Conservation (phyloP, 1,284 basidiomycete genomes). For the Uromyces viciae-fabae region DNA sequence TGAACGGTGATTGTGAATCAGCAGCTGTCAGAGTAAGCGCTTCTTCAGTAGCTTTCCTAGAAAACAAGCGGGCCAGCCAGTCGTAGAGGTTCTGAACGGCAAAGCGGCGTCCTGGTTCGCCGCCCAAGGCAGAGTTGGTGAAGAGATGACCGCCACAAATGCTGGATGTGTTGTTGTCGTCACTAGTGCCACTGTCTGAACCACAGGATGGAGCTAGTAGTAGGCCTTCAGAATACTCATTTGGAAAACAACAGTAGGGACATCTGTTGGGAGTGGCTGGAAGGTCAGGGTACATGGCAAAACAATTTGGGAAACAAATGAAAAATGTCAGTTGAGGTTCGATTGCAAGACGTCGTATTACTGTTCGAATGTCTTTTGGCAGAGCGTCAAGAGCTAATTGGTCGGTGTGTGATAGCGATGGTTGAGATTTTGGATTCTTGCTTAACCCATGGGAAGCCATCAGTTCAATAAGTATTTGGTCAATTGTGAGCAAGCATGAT, state of each 20-base stretch:
- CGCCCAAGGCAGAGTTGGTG: not conserved
- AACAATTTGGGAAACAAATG: not conserved
- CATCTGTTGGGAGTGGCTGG: not conserved
- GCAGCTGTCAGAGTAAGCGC: not conserved
- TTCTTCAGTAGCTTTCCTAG: not conserved
- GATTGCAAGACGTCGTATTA: not conserved
- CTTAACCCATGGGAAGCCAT: not conserved
- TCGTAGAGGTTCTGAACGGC: not conserved
- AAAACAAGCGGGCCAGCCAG: constrained; percentile 12
- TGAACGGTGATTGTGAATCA: not conserved
- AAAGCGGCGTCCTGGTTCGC: not conserved
- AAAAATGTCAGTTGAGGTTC: not conserved
- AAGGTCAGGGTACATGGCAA: constrained; percentile 18
- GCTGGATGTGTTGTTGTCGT: not conserved
- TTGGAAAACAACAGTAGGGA: not conserved
- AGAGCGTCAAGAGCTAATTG: not conserved
- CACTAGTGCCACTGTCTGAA: too few species aligned
- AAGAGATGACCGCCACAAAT: not conserved
- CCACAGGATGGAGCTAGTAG: not conserved
- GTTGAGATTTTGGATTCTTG: not conserved
- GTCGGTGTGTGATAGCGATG: not conserved
- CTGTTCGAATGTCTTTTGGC: not conserved
- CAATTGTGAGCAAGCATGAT: not conserved
- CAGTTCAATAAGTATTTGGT: not conserved
- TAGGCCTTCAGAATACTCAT: not conserved